phyloP scores from a whole-genome alignment of 805 yeast species.

The Saturnispora diversa region DNA sequence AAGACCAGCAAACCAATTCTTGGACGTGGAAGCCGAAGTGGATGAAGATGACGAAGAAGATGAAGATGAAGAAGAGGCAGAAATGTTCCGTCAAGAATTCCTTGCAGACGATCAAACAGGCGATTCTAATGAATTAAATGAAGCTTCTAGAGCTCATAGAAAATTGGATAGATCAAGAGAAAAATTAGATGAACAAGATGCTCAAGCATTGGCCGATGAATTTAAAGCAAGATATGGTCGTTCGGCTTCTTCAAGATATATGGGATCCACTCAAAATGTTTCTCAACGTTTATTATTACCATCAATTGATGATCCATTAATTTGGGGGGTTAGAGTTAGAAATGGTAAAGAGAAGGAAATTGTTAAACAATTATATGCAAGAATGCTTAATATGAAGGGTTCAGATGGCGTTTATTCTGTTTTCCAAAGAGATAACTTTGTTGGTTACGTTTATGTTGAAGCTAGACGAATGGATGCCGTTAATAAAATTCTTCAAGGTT shows the following conservation, averaged over 20 bases:
- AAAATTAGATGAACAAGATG: conserved; percentile 86
- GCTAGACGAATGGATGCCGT: conserved; percentile 92
- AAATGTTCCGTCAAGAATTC: conserved; percentile 72
- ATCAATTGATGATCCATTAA: conserved; percentile 91
- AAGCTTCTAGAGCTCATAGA: conserved; percentile 64
- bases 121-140: conserved; percentile 43
- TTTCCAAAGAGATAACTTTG: conserved; percentile 88
- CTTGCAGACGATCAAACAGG: conserved; percentile 57
- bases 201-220: conserved; percentile 86
- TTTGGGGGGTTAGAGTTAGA: conserved; percentile 92
- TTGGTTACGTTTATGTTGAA: conserved; percentile 88
- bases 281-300: conserved; percentile 92
- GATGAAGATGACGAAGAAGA: conserved; percentile 94
- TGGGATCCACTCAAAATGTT: conserved; percentile 78
- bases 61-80: conserved; percentile 95
- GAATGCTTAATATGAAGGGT: conserved; percentile 67
- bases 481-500: conserved; percentile 77
- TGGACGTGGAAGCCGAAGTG: conserved; percentile 98
- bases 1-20: conserved; percentile 69
- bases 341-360: conserved; percentile 90
- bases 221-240: conserved; percentile 90
- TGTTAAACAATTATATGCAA: conserved; percentile 75
- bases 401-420: conserved; percentile 83
- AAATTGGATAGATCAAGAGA: conserved; percentile 79
- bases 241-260: conserved; percentile 66